Base-by-base conservation (phyloP, 805 yeast genomes). In the Saccharomycopsis selenospora region DNA sequence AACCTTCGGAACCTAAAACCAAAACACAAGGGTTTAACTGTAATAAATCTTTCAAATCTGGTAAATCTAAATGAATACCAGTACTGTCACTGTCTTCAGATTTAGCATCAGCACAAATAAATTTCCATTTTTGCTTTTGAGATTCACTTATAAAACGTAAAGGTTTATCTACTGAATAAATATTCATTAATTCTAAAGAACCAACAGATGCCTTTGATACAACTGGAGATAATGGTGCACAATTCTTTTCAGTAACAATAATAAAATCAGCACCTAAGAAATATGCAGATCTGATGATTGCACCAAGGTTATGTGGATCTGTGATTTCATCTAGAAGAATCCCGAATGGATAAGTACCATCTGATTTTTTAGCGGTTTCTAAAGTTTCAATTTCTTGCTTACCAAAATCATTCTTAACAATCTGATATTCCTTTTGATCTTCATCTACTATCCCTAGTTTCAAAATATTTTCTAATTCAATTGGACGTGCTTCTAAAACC, bases 201-300 rank as follows among this genome's bases (percentile, higher is more conserved):
- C 97, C 97, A 3, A 87, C 83, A 7, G 93, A 77, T 0, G 93
- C 78, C 61, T 89, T 90, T 23, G 81, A 75, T 2, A 88, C 90
- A 0, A 76, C 82, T 0, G 95, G 88, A 0, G 91, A 78, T 50
- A 89, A 62, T 14, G 82, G 76, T 0, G 96, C 86, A 52, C 77
- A 71, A 52, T 76, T 73, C 36, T 67, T 67, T 27, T 68, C 74
- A 1, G 81, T 77, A 3, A 76, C 61, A 2, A 76, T 70, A 3
- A 78, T 58, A 54, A 77, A 76, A 58, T 78, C 82, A 5, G 69
- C 82, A 6, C 83, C 84, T 23, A 78, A 62, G 56, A 63, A 78
- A 59, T 72, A 77, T 1, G 82, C 80, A 0, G 79, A 68, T 55
- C 84, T 60, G 17, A 76, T 57, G 30, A 78, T 72, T 26, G 77